phyloP scores from a whole-genome alignment of 2,329 filamentous ascomycete species.

The Chaetomium olivaceum region DNA sequence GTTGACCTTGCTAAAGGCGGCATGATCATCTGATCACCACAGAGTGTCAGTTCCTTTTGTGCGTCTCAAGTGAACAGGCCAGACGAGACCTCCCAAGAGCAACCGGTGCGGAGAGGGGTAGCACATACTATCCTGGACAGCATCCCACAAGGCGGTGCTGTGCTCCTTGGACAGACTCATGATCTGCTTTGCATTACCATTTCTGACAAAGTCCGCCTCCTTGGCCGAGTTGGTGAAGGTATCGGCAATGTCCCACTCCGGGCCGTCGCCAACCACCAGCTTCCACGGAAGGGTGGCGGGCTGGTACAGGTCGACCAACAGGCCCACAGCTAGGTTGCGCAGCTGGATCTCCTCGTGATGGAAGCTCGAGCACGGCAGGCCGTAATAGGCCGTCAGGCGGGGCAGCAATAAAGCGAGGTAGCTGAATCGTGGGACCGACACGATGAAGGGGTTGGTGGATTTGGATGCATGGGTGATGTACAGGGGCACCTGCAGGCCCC shows the following conservation, averaged over 20 bases:
- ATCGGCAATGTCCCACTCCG: slow-evolving; percentile 61
- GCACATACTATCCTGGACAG: slow-evolving; percentile 68
- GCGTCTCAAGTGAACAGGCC: neutral
- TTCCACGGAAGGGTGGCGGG: slow-evolving; percentile 54
- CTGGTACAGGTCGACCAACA: slow-evolving; percentile 59
- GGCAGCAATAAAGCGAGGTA: slow-evolving; percentile 61
- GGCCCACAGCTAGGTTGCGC: slow-evolving; percentile 54
- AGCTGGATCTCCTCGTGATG: slow-evolving; percentile 57
- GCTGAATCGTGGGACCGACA: slow-evolving; percentile 58
- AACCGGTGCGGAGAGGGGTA: neutral
- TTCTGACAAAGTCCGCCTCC: slow-evolving; percentile 82
- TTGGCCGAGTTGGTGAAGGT: slow-evolving; percentile 66
- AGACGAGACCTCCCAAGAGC: neutral
- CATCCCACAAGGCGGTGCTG: slow-evolving; percentile 78
- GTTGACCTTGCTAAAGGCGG: slow-evolving; percentile 72
- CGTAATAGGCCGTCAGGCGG: slow-evolving; percentile 55
- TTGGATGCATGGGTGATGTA: slow-evolving; percentile 54
- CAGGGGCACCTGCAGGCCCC: slow-evolving; percentile 56
- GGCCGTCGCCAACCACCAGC: slow-evolving; percentile 55
- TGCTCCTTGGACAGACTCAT: slow-evolving; percentile 86
- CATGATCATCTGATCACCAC: slow-evolving; percentile 62
- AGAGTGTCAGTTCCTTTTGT: neutral
- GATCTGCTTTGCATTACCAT: slow-evolving; percentile 84
- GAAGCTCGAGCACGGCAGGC: slow-evolving; percentile 57
- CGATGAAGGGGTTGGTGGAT: slow-evolving; percentile 51